Evolutionary conservation across 148 eudicot species (phyloP).

Genomic region (Rhododendron henanense): DNA sequence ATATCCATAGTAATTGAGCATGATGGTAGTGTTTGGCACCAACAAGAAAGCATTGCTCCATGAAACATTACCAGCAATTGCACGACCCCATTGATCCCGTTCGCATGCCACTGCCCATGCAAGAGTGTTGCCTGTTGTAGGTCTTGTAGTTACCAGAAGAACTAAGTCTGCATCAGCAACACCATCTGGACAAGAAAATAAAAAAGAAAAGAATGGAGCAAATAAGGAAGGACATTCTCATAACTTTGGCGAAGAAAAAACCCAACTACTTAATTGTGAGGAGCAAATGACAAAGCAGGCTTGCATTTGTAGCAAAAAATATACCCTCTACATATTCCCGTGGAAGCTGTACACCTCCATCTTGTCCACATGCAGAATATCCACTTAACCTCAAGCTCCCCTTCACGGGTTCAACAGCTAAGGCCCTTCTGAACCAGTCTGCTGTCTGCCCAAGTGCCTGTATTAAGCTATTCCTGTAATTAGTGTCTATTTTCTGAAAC

Average conservation of each 20-base stretch:
- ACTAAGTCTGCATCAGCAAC: conserved; percentile 87
- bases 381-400: conserved; percentile 97
- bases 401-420: conserved; percentile 90
- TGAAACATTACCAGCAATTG: conserved; percentile 73
- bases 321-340: conserved; percentile 91
- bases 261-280: not conserved
- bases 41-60: not conserved
- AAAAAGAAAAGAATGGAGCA: not conserved
- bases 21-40: not conserved
- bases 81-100: conserved; percentile 99
- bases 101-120: conserved; percentile 99
- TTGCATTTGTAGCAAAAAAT: not conserved
- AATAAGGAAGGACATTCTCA: not conserved
- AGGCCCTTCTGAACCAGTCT: conserved; percentile 88
- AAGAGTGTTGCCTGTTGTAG: conserved; percentile 93
- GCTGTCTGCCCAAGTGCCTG: conserved; percentile 97
- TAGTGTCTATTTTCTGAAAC: not conserved
- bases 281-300: conserved; percentile 3
- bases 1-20: not conserved
- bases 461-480: conserved; percentile 9
- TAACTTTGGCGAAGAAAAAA: not conserved
- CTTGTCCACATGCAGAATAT: conserved; percentile 99
- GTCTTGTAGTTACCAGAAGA: conserved; percentile 95
- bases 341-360: conserved; percentile 98
- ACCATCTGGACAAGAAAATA: conserved; percentile 55